Evolutionary conservation across 345 rosid species (phyloP).

Genomic region (Alliaria petiolata): DNA sequence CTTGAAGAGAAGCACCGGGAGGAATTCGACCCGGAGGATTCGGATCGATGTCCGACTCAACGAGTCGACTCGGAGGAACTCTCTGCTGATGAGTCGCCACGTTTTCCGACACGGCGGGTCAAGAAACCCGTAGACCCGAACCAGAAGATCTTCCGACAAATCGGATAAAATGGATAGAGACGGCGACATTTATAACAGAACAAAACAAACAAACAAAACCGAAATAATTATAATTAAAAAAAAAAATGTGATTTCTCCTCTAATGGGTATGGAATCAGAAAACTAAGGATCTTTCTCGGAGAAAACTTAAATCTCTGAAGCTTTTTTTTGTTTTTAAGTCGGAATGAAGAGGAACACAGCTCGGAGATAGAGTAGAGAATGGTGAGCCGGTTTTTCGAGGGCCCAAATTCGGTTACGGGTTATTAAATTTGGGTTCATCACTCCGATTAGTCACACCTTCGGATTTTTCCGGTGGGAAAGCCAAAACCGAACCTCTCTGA

Average conservation of each 20-base stretch:
- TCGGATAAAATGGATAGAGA: constrained; percentile 35
- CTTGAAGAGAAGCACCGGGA: constrained; percentile 44
- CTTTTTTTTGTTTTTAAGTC: constrained; percentile 39
- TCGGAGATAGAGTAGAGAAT: constrained; percentile 63
- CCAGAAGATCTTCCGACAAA: constrained; percentile 75
- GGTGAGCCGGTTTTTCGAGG: constrained; percentile 44
- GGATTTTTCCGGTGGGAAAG: constrained; percentile 9
- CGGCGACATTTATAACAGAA: constrained; percentile 28
- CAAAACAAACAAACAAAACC: not conserved
- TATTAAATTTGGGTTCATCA: constrained; percentile 44
- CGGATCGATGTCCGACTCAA: constrained; percentile 49
- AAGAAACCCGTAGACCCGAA: constrained; percentile 47
- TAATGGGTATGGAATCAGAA: not conserved
- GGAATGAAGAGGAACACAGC: constrained; percentile 82
- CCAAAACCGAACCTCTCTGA: not conserved
- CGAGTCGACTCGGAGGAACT: constrained; percentile 65
- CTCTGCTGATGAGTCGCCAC: constrained; percentile 74
- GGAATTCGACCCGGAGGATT: constrained; percentile 65
- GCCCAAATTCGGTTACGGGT: constrained; percentile 26
- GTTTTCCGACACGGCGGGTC: constrained; percentile 47
- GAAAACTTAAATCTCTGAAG: not conserved
- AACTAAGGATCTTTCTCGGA: not conserved
- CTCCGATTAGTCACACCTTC: constrained; percentile 21
- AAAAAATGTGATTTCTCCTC: not conserved
- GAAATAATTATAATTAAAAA: not conserved